Conservation (phyloP, 2,329 filamentous ascomycete genomes). For the Amphichorda felina region DNA sequence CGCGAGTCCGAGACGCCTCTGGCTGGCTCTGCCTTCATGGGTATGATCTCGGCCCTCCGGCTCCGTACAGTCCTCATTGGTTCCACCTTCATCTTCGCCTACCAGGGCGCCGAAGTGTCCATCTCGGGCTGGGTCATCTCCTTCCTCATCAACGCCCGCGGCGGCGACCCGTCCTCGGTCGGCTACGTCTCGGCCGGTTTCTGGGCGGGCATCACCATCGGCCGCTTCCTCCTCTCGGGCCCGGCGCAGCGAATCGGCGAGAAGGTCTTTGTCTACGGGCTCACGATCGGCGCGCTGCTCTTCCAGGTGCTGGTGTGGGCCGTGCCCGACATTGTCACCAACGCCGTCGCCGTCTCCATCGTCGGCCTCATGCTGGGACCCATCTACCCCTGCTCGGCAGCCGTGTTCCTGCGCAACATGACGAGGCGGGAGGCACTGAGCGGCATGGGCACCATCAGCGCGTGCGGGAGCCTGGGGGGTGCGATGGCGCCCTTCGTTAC, state of each 20-base stretch:
- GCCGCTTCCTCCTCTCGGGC: slow-evolving; percentile 59
- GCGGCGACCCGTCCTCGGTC: slow-evolving; percentile 57
- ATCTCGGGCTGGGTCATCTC: slow-evolving; percentile 83
- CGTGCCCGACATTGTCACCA: slow-evolving; percentile 61
- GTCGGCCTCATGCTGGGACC: slow-evolving; percentile 68
- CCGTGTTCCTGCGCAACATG: slow-evolving; percentile 50
- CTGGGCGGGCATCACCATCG: slow-evolving; percentile 64
- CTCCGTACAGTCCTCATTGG: slow-evolving; percentile 57
- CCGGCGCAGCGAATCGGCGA: slow-evolving; percentile 59
- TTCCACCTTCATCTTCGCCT: slow-evolving; percentile 73
- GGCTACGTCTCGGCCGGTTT: slow-evolving; percentile 70
- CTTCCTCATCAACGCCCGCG: slow-evolving; percentile 63
- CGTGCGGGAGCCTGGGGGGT: slow-evolving; percentile 58
- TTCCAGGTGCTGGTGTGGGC: slow-evolving; percentile 73
- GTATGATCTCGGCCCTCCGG: slow-evolving; percentile 35
- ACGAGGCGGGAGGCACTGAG: slow-evolving; percentile 47
- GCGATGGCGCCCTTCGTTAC: slow-evolving; percentile 56
- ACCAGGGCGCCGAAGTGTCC: slow-evolving; percentile 75
- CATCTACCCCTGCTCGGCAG: slow-evolving; percentile 62
- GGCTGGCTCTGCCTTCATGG: slow-evolving; percentile 17
- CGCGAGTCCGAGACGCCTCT: slow-evolving; percentile 15
- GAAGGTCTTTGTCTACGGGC: slow-evolving; percentile 52
- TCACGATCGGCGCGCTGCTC: slow-evolving; percentile 47
- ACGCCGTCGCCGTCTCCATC: slow-evolving; percentile 55
- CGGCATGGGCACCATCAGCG: slow-evolving; percentile 55